Conservation (phyloP, 2,329 filamentous ascomycete species). For the Lasiodiplodia hormozganensis region DNA sequence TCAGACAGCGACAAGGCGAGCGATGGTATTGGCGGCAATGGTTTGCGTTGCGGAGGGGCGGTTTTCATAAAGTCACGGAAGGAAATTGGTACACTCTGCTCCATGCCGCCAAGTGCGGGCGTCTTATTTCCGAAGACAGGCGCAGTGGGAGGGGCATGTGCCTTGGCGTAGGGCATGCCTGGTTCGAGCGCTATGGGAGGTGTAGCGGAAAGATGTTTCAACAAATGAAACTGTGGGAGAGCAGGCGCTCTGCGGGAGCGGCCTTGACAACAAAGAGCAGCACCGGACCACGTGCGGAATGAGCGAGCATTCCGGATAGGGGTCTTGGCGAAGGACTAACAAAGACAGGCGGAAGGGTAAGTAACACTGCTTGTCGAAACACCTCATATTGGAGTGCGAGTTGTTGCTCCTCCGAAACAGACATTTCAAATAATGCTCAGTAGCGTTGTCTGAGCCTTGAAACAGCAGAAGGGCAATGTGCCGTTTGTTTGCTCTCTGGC, state of each 20-base stretch:
- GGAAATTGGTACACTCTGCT: conserved; percentile 11
- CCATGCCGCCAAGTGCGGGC: conserved; percentile 12
- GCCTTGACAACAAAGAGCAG: conserved; percentile 19
- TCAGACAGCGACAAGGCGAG: not conserved
- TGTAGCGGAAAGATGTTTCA: not conserved
- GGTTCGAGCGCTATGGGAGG: not conserved
- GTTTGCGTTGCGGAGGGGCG: conserved; percentile 3
- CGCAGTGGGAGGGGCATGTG: not conserved
- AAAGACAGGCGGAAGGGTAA: conserved; percentile 12
- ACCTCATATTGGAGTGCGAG: no score
- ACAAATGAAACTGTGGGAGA: not conserved
- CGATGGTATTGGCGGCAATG: conserved; percentile 7
- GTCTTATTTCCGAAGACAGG: not conserved
- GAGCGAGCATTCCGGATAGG: conserved; percentile 19
- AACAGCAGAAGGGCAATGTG: no score
- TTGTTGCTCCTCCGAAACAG: no score
- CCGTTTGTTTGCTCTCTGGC: no score
- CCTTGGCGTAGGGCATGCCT: conserved; percentile 12
- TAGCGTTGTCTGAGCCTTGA: no score
- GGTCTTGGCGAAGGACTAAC: conserved; percentile 1
- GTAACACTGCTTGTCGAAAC: not conserved
- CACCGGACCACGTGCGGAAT: conserved; percentile 17
- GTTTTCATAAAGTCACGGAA: conserved; percentile 25
- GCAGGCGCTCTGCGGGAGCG: not conserved
- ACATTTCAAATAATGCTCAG: no score